Evolutionary conservation across 768 basidiomycete species (phyloP).

Genomic region (Leccinum uliginosum): DNA sequence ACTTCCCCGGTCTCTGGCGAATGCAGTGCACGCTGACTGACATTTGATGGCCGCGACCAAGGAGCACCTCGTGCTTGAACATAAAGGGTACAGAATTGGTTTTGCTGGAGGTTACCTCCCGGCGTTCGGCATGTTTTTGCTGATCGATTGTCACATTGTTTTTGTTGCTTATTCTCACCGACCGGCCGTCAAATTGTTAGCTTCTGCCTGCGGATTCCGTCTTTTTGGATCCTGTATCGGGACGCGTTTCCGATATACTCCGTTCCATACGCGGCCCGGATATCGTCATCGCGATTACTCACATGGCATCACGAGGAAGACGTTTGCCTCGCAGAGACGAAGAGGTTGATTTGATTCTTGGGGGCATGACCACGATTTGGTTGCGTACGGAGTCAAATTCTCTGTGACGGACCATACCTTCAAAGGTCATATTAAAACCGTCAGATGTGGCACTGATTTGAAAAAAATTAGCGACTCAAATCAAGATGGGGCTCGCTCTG

Average conservation of each 20-base stretch:
- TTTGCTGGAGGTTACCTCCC: slow-evolving; percentile 1
- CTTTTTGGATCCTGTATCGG: slow-evolving; percentile 6
- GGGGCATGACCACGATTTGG: slow-evolving; percentile 10
- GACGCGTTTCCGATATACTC: neutral
- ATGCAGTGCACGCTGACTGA: slow-evolving; percentile 6
- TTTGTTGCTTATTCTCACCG: neutral
- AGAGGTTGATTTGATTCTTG: slow-evolving; percentile 8
- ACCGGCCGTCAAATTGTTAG: slow-evolving; percentile 7
- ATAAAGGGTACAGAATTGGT: slow-evolving; percentile 5
- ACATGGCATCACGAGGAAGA: slow-evolving; percentile 12
- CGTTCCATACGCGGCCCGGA: slow-evolving; percentile 1
- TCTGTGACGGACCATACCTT: neutral
- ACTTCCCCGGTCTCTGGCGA: slow-evolving; percentile 11
- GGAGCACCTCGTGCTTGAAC: slow-evolving; percentile 6
- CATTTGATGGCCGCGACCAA: slow-evolving; percentile 1
- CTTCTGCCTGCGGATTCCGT: slow-evolving; percentile 5
- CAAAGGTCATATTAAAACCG: slow-evolving; percentile 1
- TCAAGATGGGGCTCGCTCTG: slow-evolving; percentile 2
- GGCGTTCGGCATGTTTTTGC: neutral
- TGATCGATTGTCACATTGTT: neutral
- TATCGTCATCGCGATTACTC: slow-evolving; percentile 8
- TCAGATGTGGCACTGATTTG: slow-evolving; percentile 6
- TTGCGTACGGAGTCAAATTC: slow-evolving; percentile 5
- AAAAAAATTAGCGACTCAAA: slow-evolving; percentile 1
- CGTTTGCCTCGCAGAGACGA: neutral